Base-by-base conservation (phyloP, 2,329 filamentous ascomycete genomes). In the Magnaporthales sp. region DNA sequence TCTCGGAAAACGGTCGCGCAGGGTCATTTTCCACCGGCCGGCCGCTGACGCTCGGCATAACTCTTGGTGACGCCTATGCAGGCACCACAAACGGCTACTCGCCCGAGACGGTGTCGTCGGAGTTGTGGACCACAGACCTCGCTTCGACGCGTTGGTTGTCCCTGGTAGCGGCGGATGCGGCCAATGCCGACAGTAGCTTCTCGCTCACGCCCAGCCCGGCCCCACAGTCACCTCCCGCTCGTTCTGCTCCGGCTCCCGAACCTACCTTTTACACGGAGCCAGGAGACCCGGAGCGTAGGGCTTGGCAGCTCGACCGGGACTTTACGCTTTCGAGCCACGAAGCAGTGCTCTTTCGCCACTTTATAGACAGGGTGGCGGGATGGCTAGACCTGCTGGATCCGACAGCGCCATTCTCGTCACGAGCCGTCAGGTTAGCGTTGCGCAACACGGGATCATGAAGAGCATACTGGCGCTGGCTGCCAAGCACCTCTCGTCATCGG, bases 391-490 rank as follows among this genome's bases (percentile, higher is more conserved):
- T 67, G 64, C 62, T 93, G 74, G 93, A 93, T 89, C 99, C 95
- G 72, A 96, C 79, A 74, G 99, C 90, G 77, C 92, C 92, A 88
- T 93, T 95, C 87, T 96, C 89, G 78, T 95, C 95, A 80, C 95
- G 89, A 68, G 91, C 84, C 9, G 66, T 64, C 26, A 64, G 64
- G 26, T 56, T 68, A 29, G 66, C 67, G 11, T 19, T 68, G 62
- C 32, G 64, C 62, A 68, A 68, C 62, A 15, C 30, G 9, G 69
- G 69, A 8, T 70, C 10, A 68, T 70, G 69, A 68, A 69, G 26
- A 67, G 68, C 58, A 68, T 70, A 30, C 67, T 70, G 7, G 69
- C 69, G 15, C 62, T 70, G n/a, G 66, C 67, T 5, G 27, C 66
- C 30, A 30, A 29, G 13, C 46, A 54, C 38, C 63, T 26, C 22